These are phyloP conservation scores for Massarina eburnea DNA, from an alignment of 2,329 filamentous ascomycete genomes.

Conservation along the genomic window DNA sequence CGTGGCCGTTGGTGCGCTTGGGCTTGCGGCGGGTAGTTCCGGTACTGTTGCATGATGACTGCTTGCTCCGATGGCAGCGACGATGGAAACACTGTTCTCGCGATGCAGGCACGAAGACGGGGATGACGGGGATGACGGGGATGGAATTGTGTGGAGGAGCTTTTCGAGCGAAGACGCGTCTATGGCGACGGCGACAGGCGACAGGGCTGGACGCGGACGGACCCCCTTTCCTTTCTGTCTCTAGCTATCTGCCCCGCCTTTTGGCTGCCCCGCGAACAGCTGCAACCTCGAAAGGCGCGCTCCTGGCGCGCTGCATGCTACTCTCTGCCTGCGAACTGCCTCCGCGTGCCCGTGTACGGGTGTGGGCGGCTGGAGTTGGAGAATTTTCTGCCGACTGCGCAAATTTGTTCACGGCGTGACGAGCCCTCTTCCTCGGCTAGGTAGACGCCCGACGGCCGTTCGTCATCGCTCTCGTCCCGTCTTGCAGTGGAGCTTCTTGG, in stretches of 20 bases:
- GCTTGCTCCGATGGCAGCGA: constrained; percentile 30
- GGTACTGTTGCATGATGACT: constrained; percentile 48
- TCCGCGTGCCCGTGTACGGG: not conserved
- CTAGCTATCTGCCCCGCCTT: constrained; percentile 19
- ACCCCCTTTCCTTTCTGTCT: constrained; percentile 19
- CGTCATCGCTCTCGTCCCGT: not conserved
- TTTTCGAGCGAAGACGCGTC: constrained; percentile 29
- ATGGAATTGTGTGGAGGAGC: constrained; percentile 17
- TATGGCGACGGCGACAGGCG: constrained; percentile 15
- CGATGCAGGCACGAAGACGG: constrained; percentile 22
- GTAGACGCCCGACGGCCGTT: constrained; percentile 8
- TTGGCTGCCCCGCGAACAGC: constrained; percentile 17
- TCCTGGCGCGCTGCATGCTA: not conserved
- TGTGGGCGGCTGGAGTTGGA: constrained; percentile 2
- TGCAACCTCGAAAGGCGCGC: constrained; percentile 15
- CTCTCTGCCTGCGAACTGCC: not conserved
- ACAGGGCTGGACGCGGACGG: constrained; percentile 26
- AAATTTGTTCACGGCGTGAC: constrained; percentile 2
- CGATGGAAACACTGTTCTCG: constrained; percentile 27
- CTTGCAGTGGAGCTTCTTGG: too few relatives aligned
- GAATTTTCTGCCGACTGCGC: not conserved
- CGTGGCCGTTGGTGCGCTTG: constrained; percentile 42
- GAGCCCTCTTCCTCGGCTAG: constrained; percentile 4
- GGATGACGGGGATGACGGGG: not conserved
- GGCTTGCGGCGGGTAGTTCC: constrained; percentile 47